Evolutionary conservation across 306 rosid species (phyloP), one percentile per base, ranked within the genome.

Genomic region (Oemleria cerasiformis): DNA sequence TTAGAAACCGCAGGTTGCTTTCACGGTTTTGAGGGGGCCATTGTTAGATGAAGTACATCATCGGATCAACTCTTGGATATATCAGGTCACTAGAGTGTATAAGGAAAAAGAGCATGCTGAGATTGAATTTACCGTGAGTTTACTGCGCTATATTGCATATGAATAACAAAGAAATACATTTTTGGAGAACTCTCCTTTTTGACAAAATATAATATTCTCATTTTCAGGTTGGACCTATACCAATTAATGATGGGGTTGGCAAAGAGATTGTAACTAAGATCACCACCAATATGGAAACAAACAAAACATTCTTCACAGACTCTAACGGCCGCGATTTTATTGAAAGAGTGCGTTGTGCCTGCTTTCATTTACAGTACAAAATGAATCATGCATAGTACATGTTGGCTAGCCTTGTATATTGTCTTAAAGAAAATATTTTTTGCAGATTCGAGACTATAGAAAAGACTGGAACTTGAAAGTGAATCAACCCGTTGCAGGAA

Each of bases 401-500:
- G 10, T 44, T 58, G n/a, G 51, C 21, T 42, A 11, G 76, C 12
- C 21, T 2, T n/a, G 41, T 47, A 47, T 14, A 47, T 47, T 47
- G 2, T 36, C 25, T 9, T 69, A 41, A 17, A n/a, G 6, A 51
- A 12, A 39, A 34, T 69, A 43, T 63, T 68, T 30, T 76, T 70
- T 74, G 68, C 90, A 92, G 98, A 83, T 90, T 57, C 88, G 90
- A 67, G 84, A 92, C 78, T 85, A 84, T 6, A 76, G 96, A 63
- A 80, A 80, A 80, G 95, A 92, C 73, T 92, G 98, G 98, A 8
- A 85, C 63, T 86, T 92, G 78, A 73, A 90, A 85, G 85, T 86
- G 69, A 90, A 85, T 65, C 95, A 92, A 79, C 98, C 96, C 5
- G 85, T 90, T 39, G 96, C 98, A 16, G 98, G 98, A 85, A 92